phyloP scores from a whole-genome alignment of 345 rosid species.

The Moricandia arvensis region DNA sequence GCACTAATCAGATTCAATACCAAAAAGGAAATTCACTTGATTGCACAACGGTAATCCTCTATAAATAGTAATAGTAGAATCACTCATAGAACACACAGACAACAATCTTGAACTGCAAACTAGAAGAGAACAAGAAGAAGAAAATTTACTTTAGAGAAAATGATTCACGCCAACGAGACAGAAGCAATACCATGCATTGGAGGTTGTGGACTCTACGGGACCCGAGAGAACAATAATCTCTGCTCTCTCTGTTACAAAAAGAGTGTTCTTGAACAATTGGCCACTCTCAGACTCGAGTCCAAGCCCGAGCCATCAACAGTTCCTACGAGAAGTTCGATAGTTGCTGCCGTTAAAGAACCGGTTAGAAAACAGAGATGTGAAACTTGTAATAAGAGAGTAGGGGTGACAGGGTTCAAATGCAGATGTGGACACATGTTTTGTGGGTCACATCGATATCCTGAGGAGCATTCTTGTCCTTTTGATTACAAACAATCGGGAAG shows the following conservation, averaged over 20 bases:
- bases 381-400: conserved; percentile 58
- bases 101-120: neutral
- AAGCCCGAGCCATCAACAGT: neutral
- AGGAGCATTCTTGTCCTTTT: conserved; percentile 63
- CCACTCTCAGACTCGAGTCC: neutral
- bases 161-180: neutral
- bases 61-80: neutral
- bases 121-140: neutral
- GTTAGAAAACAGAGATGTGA: conserved; percentile 44
- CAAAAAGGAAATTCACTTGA: conserved; percentile 6
- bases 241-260: conserved; percentile 24
- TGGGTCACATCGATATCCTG: conserved; percentile 66
- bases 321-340: neutral
- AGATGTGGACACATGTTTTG: conserved; percentile 67
- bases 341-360: neutral
- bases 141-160: neutral
- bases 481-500: conserved; percentile 59
- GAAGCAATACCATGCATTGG: conserved; percentile 13
- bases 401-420: conserved; percentile 64
- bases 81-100: neutral
- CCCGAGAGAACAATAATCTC: conserved; percentile 19
- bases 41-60: neutral
- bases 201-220: conserved; percentile 26
- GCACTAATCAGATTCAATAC: neutral
- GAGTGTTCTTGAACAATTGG: neutral